These are phyloP conservation scores for Neurospora sp. DNA, from an alignment of 495 filamentous ascomycete species.

Conservation along the genomic window DNA sequence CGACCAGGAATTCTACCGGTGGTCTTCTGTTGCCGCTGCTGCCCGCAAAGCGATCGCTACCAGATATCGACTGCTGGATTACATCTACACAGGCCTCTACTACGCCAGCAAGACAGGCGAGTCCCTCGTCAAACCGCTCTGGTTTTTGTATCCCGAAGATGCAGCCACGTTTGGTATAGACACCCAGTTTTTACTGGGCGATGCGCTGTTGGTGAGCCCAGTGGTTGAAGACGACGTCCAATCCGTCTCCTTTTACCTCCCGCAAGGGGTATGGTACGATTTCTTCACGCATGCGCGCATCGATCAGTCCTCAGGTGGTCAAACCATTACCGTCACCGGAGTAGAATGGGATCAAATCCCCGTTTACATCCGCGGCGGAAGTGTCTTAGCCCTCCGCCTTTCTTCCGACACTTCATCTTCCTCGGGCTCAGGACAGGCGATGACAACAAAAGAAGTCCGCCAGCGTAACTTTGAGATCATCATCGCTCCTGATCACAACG, in stretches of 20 bases:
- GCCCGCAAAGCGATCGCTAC: constrained; percentile 61
- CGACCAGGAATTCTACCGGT: constrained; percentile 73
- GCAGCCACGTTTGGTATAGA: constrained; percentile 47
- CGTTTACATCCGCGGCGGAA: constrained; percentile 46
- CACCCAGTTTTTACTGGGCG: constrained; percentile 43
- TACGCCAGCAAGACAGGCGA: constrained; percentile 44
- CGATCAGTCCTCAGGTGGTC: constrained; percentile 38
- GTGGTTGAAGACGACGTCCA: constrained; percentile 51
- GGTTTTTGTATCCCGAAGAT: constrained; percentile 61
- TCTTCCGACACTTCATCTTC: background rate
- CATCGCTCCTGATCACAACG: constrained; percentile 47
- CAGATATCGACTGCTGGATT: constrained; percentile 67
- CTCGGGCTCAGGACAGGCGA: constrained; percentile 31
- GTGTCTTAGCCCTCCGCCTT: too few species aligned
- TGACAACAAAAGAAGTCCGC: constrained; percentile 61
- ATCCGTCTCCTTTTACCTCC: constrained; percentile 59
- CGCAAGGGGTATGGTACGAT: constrained; percentile 61
- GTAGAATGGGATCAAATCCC: constrained; percentile 58
- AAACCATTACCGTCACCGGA: constrained; percentile 36
- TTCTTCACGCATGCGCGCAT: constrained; percentile 52
- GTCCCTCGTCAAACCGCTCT: constrained; percentile 55
- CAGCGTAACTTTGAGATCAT: constrained; percentile 54
- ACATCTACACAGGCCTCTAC: constrained; percentile 67
- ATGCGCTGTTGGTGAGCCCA: too few species aligned
- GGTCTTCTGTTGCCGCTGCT: constrained; percentile 49